Conservation (phyloP, 768 basidiomycete genomes). For the Tricholoma sp. region DNA sequence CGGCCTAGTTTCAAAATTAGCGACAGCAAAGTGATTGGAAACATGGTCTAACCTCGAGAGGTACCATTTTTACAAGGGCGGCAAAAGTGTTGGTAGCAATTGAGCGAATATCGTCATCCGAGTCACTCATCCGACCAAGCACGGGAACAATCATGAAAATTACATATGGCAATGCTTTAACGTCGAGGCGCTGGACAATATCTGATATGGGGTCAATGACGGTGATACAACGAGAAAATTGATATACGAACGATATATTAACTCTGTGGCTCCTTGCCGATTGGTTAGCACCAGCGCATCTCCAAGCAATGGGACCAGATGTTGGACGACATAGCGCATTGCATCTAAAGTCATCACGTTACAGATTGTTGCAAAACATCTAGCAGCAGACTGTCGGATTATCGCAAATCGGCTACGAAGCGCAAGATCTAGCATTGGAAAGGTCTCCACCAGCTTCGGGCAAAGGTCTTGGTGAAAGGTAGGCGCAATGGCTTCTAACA, state of each 20-base stretch:
- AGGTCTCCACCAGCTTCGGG: conserved; percentile 61
- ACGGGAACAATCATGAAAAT: conserved; percentile 96
- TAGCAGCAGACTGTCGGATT: conserved; percentile 82
- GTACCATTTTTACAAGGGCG: conserved; percentile 96
- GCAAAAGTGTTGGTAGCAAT: conserved; percentile 98
- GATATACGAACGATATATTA: conserved; percentile 78
- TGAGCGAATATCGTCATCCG: conserved; percentile 86
- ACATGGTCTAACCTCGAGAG: conserved; percentile 69
- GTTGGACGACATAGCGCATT: conserved; percentile 87
- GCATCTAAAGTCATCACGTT: conserved; percentile 79
- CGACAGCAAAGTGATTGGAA: background rate
- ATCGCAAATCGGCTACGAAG: conserved; percentile 87
- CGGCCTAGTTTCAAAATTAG: conserved; percentile 51
- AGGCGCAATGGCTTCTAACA: conserved; percentile 77
- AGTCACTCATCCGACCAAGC: conserved; percentile 95
- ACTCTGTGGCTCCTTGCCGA: conserved; percentile 85
- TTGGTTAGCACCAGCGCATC: conserved; percentile 72
- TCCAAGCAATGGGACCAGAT: conserved; percentile 73
- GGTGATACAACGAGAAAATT: background rate
- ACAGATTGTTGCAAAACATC: conserved; percentile 84
- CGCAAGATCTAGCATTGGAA: conserved; percentile 72
- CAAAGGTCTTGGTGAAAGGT: conserved; percentile 68
- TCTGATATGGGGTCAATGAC: conserved; percentile 42
- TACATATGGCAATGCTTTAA: conserved; percentile 93
- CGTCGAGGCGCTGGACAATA: conserved; percentile 85